A percentile compares a stretch with the other conserved stretches of the same genome.
Conservation (phyloP, 495 filamentous ascomycete species). For the Penicillium crystallinum region DNA sequence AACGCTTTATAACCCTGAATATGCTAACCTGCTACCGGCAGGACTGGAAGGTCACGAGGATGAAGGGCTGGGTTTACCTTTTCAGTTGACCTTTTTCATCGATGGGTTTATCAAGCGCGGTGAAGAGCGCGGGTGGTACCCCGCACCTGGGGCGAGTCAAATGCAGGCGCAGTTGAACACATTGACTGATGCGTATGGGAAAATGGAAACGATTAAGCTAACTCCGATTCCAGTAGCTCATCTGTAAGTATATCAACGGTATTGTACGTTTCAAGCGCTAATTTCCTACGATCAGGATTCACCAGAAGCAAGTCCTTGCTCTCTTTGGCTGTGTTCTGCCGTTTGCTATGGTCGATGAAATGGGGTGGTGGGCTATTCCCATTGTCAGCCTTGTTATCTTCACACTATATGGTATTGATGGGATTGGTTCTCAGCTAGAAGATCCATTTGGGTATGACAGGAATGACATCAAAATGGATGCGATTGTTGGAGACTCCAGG, state of each 20-base stretch:
- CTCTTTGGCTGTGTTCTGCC: conserved; percentile 68
- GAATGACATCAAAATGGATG: conserved; percentile 79
- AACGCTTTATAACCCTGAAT: conserved; percentile 52
- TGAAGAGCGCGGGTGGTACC: conserved; percentile 54
- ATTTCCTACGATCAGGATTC: conserved; percentile 45
- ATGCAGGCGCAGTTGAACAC: conserved; percentile 60
- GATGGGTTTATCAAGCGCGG: conserved; percentile 64
- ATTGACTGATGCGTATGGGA: conserved; percentile 60
- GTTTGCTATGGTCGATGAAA: conserved; percentile 67
- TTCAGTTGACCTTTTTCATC: conserved; percentile 63
- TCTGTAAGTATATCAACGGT: conserved; percentile 39
- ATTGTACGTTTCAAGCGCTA: neutral
- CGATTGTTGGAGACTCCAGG: conserved; percentile 61
- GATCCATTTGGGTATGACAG: conserved; percentile 72
- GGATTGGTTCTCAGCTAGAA: conserved; percentile 67
- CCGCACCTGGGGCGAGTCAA: conserved; percentile 55
- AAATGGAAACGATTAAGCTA: conserved; percentile 68
- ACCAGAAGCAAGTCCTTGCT: conserved; percentile 70
- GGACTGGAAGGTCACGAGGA: conserved; percentile 58
- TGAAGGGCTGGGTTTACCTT: conserved; percentile 58
- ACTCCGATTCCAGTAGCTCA: conserved; percentile 74
- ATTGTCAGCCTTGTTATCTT: conserved; percentile 64
- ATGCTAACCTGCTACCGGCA: conserved; percentile 54
- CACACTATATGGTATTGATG: conserved; percentile 70
- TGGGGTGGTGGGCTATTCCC: conserved; percentile 69